phyloP scores from a whole-genome alignment of 2,329 filamentous ascomycete species.

The Paramyrothecium sp. region DNA sequence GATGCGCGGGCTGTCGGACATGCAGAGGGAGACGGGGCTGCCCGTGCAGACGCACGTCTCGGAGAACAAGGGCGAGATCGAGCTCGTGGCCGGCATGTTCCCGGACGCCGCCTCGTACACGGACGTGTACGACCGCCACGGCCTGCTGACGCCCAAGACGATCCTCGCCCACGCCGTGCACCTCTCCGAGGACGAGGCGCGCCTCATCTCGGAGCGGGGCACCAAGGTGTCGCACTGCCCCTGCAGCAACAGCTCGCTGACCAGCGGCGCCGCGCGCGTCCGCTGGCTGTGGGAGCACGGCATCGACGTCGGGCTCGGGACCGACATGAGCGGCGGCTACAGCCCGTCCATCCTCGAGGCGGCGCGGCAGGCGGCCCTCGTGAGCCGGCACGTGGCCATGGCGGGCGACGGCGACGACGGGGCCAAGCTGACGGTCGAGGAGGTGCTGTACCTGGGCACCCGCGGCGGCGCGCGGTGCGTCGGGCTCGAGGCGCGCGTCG shows the following conservation, averaged over 20 bases:
- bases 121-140: conserved; percentile 72
- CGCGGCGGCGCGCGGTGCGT: conserved; percentile 83
- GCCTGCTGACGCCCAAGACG: conserved; percentile 68
- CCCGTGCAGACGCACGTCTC: conserved; percentile 87
- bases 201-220: conserved; percentile 57
- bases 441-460: conserved; percentile 84
- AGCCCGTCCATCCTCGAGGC: conserved; percentile 78
- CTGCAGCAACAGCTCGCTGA: conserved; percentile 79
- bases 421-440: conserved; percentile 73
- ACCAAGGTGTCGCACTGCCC: conserved; percentile 83
- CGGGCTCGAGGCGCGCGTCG: conserved; percentile 69
- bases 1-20: conserved; percentile 61
- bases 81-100: conserved; percentile 69
- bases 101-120: conserved; percentile 65
- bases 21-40: conserved; percentile 62
- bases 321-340: conserved; percentile 88
- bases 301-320: conserved; percentile 81
- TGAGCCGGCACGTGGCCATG: conserved; percentile 71
- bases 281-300: conserved; percentile 71
- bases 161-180: conserved; percentile 87
- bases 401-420: conserved; percentile 26
- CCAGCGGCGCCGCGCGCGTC: conserved; percentile 75
- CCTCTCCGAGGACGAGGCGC: conserved; percentile 64
- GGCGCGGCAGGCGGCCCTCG: conserved; percentile 77
- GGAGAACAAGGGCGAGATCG: conserved; percentile 75